Evolutionary conservation across 306 rosid species (phyloP), one percentile per base, ranked within the genome.

Genomic region (Ochetophila trinervis): DNA sequence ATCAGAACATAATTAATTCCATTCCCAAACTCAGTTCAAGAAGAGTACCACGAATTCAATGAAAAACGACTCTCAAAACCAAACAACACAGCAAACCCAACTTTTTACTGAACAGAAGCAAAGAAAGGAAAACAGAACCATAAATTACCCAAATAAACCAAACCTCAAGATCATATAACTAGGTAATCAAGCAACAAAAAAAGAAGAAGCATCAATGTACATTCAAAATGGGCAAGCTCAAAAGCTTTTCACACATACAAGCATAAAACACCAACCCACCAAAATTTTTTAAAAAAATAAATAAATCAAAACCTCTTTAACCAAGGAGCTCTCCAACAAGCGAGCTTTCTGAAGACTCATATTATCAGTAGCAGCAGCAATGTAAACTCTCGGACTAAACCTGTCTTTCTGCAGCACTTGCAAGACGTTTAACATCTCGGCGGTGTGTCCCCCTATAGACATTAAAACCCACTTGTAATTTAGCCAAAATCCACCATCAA

Each of bases 281-380:
- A 23, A 16, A 20, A 21, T n/a, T n/a, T n/a, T n/a, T n/a, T n/a
- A 62, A 20, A 12, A 16, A 57, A 57, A 5, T 1, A 1, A 0
- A 24, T 24, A 37, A 60, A 61, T 13, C 2, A 7, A 37, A 22
- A 89, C 93, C 90, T 84, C 72, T 17, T 69, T 67, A 27, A 74
- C 64, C 4, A 75, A 44, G 27, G 78, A 68, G 66, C 64, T 68
- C 72, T 91, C 97, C 22, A 85, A 76, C 62, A 78, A 67, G 63
- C 78, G 80, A 76, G 97, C 96, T 74, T 91, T 91, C 60, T 83
- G 87, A 74, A 88, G 88, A 74, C 97, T 91, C 97, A 91, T 91
- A 74, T 82, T 83, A 74, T 91, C 97, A 48, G 96, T 88, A 68
- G 96, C 90, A 42, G 88, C 96, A 47, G 91, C 95, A 68, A 88